Base-by-base conservation (phyloP, 1,139 yeast genomes). In the Geotrichum histeridarum region DNA sequence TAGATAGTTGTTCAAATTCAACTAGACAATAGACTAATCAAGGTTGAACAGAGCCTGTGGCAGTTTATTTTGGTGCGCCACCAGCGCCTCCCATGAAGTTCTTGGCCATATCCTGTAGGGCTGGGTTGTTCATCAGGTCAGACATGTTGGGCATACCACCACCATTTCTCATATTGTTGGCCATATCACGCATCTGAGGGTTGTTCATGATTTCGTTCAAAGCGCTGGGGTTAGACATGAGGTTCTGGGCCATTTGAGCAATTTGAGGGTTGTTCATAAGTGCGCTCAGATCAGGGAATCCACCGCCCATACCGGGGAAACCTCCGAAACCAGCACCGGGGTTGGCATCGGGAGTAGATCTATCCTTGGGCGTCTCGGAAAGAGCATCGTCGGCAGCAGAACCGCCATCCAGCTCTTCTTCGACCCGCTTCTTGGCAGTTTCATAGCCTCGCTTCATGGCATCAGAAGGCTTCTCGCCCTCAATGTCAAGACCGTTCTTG, bases 401-500 rank as follows among this genome's bases (percentile, higher is more conserved):
- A 39, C 65, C 64, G 35, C 72, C 57, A 61, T 61, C 83, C 81
- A 66, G 83, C 73, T 86, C 86, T 64, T 84, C 90, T 64, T 84
- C 87, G 37, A 86, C 89, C 69, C 91, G 83, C 71, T 80, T 81
- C 74, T 88, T 87, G 37, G 96, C 97, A 42, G 96, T 88, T 70
- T 91, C 97, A 67, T 82, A 90, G 54, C 97, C 99, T 68, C 85
- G 84, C 71, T 79, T 80, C 98, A 93, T 93, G 31, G 95, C 93
- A 45, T 86, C 96, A 15, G 93, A 82, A 56, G 91, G 89, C 50
- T 75, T 73, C 50, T 82, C 86, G 43, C 98, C 98, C 73, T 93
- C 99, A 50, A 83, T 81, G 56, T 86, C 89, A 63, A 91, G 73
- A 44, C 97, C 99, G 62, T 78, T 78, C 72, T 87, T 83, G 73